These are phyloP conservation scores for Elaeagnus macrophylla DNA, from an alignment of 306 rosid genomes.

Conservation along the genomic window DNA sequence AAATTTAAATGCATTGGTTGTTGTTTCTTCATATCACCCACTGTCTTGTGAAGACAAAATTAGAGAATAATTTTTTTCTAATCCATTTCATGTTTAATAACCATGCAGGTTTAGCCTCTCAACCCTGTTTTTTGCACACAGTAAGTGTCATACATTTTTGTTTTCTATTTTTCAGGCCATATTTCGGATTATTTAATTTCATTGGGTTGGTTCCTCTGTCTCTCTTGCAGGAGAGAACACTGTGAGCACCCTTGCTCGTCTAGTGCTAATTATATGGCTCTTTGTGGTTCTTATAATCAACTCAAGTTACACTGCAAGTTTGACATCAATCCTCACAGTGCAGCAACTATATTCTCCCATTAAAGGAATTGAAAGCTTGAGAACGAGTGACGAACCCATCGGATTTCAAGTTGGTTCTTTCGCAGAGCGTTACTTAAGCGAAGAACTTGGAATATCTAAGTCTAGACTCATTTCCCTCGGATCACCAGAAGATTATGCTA, in stretches of 20 bases:
- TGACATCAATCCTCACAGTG: constrained; percentile 40
- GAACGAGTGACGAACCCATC: constrained; percentile 38
- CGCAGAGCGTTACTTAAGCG: constrained; percentile 31
- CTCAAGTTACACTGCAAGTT: constrained; percentile 27
- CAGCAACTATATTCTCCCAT: constrained; percentile 55
- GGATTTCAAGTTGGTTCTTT: constrained; percentile 47
- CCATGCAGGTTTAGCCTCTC: constrained; percentile 72
- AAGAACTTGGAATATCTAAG: constrained; percentile 38
- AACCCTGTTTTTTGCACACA: constrained; percentile 34
- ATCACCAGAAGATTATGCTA: constrained; percentile 40
- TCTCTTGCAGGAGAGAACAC: constrained; percentile 18
- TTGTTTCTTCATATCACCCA: too few relatives aligned
- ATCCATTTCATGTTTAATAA: background rate
- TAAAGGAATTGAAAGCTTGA: constrained; percentile 57
- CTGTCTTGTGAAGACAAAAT: too few relatives aligned
- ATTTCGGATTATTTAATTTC: background rate
- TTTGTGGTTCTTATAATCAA: constrained; percentile 23
- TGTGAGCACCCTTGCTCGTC: constrained; percentile 17
- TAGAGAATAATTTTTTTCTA: background rate
- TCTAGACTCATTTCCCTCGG: constrained; percentile 51
- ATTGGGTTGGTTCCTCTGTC: background rate
- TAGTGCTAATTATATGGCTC: constrained; percentile 27
- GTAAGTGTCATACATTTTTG: constrained; percentile 4
- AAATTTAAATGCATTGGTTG: too few relatives aligned
- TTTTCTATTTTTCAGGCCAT: background rate